phyloP scores from a whole-genome alignment of 257 asterid genomes.

The Nyctanthes arbortristis region DNA sequence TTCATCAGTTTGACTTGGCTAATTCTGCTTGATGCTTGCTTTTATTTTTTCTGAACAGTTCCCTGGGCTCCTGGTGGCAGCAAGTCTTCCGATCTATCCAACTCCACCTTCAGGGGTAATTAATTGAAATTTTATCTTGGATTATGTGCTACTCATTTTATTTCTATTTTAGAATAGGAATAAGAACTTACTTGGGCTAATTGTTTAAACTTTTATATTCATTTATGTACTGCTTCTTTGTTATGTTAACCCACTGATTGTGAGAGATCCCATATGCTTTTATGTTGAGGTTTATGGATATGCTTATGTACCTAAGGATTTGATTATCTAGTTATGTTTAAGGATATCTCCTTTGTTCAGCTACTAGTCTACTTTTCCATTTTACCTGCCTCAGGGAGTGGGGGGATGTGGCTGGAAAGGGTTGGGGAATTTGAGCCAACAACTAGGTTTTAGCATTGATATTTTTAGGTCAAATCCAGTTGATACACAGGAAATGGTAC shows the following conservation, averaged over 20 bases:
- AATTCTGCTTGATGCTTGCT: conserved; percentile 15
- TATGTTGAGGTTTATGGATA: background rate
- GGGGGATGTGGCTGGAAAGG: background rate
- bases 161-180: too few species aligned
- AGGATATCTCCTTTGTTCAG: too few species aligned
- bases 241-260: background rate
- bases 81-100: conserved; percentile 90
- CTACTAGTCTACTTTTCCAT: background rate
- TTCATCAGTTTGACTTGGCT: background rate
- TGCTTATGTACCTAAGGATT: background rate
- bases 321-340: background rate
- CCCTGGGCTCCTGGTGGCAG: conserved; percentile 99
- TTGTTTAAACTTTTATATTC: background rate
- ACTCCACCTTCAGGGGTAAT: conserved; percentile 92
- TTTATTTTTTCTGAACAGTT: conserved; percentile 48
- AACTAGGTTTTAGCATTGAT: background rate
- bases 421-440: background rate
- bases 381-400: background rate
- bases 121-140: conserved; percentile 14
- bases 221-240: background rate
- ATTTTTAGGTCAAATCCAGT: background rate
- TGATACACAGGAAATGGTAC: background rate
- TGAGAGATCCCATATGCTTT: background rate
- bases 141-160: too few species aligned
- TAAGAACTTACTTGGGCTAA: too few species aligned